Percentiles rank a stretch among this genome's conserved stretches.
These are phyloP conservation scores for Microdochium nivale DNA, from an alignment of 2,329 filamentous ascomycete genomes.

Conservation along the genomic window DNA sequence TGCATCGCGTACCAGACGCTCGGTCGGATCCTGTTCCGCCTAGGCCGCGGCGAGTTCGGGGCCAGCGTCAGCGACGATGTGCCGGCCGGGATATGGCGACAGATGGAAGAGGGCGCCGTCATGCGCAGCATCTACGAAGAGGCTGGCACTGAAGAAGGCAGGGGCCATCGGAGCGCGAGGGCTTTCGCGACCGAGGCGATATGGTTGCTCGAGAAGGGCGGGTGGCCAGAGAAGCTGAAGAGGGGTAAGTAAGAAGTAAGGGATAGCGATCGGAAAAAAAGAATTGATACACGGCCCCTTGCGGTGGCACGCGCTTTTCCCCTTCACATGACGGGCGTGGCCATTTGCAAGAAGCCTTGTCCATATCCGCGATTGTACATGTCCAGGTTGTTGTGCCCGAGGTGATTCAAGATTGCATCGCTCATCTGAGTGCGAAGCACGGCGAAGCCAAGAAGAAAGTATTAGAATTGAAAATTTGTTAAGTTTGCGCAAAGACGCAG, in stretches of 20 bases:
- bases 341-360: too few species aligned
- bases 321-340: too few species aligned
- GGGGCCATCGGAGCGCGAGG: slow-evolving; percentile 68
- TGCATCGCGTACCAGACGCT: slow-evolving; percentile 90
- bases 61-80: slow-evolving; percentile 56
- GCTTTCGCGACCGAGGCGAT: slow-evolving; percentile 83
- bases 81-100: slow-evolving; percentile 74
- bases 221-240: slow-evolving; percentile 52
- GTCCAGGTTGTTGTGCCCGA: too few species aligned
- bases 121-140: slow-evolving; percentile 71
- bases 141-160: slow-evolving; percentile 53
- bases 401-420: too few species aligned
- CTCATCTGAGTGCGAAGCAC: too few species aligned
- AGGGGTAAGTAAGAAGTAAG: slow-evolving; percentile 36
- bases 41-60: slow-evolving; percentile 67
- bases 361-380: too few species aligned
- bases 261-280: too few species aligned
- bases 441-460: neutral
- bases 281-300: too few species aligned
- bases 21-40: slow-evolving; percentile 72
- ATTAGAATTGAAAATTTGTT: neutral
- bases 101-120: slow-evolving; percentile 67
- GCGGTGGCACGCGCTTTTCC: too few species aligned
- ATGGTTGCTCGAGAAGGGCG: slow-evolving; percentile 72
- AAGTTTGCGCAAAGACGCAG: neutral